Percentiles rank a stretch among this genome's conserved stretches.
Evolutionary conservation across 257 asterid genomes (phyloP).

Genomic region (Jasminum sambac): DNA sequence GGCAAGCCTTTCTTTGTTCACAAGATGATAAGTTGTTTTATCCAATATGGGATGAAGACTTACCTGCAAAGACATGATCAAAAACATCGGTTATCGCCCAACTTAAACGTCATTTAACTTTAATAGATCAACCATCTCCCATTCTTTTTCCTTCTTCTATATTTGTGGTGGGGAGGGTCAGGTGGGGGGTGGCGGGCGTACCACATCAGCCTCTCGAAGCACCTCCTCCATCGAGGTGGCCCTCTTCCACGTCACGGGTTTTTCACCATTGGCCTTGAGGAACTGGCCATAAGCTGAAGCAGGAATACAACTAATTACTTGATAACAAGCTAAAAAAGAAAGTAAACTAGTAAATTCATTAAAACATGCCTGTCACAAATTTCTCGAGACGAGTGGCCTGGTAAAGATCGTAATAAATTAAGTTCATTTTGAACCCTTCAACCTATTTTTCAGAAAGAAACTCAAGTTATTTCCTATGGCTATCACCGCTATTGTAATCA

Average conservation of each 20-base stretch:
- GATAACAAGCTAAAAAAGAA: background rate
- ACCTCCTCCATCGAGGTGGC: slow-evolving; percentile 93
- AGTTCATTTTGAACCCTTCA: slow-evolving; percentile 99
- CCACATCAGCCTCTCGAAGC: slow-evolving; percentile 85
- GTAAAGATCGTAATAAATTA: slow-evolving; percentile 91
- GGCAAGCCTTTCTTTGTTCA: slow-evolving; percentile 88
- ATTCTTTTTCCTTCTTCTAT: too few species aligned
- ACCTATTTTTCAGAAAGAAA: slow-evolving; percentile 43
- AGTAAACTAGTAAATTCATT: slow-evolving; percentile 1
- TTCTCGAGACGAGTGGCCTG: slow-evolving; percentile 94
- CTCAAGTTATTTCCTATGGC: slow-evolving; percentile 10
- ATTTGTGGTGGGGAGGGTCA: too few species aligned
- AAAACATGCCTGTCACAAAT: slow-evolving; percentile 74
- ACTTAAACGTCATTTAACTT: background rate
- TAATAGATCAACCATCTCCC: background rate
- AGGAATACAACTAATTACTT: slow-evolving; percentile 10
- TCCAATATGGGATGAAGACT: slow-evolving; percentile 94
- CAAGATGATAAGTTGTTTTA: slow-evolving; percentile 91
- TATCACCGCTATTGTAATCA: slow-evolving; percentile 16
- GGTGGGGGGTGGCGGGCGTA: slow-evolving; percentile 8
- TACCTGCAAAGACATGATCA: slow-evolving; percentile 49
- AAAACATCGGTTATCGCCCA: background rate
- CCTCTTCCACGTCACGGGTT: slow-evolving; percentile 89
- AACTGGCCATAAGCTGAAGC: slow-evolving; percentile 88
- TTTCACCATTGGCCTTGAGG: slow-evolving; percentile 87